These are phyloP conservation scores for Manihot esculenta DNA, from an alignment of 441 rosid species.

Conservation along the genomic window DNA sequence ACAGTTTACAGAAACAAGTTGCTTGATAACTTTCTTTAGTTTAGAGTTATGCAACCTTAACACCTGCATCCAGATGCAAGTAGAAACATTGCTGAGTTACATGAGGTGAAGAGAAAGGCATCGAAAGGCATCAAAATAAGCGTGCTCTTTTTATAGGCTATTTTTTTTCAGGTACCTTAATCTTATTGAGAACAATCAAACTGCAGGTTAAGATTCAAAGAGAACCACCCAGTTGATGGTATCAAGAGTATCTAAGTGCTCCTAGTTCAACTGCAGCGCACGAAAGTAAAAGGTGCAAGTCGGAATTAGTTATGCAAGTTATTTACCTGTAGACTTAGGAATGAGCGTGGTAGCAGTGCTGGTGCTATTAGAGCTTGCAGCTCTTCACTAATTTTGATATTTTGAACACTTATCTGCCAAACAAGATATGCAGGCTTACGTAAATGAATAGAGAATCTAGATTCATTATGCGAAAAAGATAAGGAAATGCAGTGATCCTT, in stretches of 20 bases:
- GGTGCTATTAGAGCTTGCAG: conserved; percentile 86
- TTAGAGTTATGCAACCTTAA: not conserved
- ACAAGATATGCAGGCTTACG: conserved; percentile 13
- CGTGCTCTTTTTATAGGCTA: not conserved
- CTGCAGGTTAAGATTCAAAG: conserved; percentile 12
- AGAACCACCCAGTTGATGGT: conserved; percentile 9
- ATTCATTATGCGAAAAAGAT: not conserved
- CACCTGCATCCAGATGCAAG: not conserved
- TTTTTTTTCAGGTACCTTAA: not conserved
- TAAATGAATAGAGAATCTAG: conserved; percentile 2
- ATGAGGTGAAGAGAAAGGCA: not conserved
- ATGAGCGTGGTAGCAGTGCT: conserved; percentile 81
- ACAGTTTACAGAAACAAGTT: not conserved
- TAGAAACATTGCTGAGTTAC: not conserved
- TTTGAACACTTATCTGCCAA: conserved; percentile 70
- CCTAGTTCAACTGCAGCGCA: not conserved
- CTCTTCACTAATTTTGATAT: conserved; percentile 73
- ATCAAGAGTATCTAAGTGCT: conserved; percentile 1
- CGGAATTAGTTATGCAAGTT: not conserved
- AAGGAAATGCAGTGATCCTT: not conserved
- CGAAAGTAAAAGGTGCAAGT: conserved; percentile 12
- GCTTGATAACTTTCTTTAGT: not conserved
- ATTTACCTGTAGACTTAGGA: conserved; percentile 72
- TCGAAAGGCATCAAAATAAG: not conserved
- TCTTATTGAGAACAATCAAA: not conserved